Evolutionary conservation across 768 basidiomycete genomes (phyloP).

Genomic region (Tricholomella constricta): DNA sequence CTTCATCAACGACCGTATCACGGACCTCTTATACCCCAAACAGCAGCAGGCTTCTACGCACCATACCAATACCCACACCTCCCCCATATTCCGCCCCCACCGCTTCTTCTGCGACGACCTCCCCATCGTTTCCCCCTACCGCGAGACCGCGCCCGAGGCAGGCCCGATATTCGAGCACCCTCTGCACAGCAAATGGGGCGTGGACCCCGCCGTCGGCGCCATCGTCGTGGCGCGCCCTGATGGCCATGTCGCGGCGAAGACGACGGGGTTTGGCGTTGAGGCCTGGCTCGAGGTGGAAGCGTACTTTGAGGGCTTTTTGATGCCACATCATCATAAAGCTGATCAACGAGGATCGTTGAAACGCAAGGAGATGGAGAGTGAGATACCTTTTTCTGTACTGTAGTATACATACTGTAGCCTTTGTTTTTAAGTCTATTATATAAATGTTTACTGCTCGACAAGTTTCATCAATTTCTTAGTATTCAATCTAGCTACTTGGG

Average conservation of each 20-base stretch:
- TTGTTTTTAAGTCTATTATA: background rate
- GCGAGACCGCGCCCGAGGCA: conserved; percentile 16
- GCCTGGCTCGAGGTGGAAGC: conserved; percentile 14
- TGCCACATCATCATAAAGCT: conserved; percentile 1
- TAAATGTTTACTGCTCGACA: background rate
- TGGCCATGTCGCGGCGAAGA: conserved; percentile 15
- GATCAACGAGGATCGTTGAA: conserved; percentile 1
- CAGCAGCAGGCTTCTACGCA: background rate
- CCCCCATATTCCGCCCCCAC: conserved; percentile 17
- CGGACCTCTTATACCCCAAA: conserved; percentile 10
- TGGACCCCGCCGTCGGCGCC: conserved; percentile 11
- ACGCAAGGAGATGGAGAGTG: background rate
- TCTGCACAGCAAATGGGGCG: conserved; percentile 19
- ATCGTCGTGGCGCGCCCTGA: conserved; percentile 17
- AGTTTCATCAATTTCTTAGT: too few relatives aligned
- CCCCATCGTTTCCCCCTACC: conserved; percentile 16
- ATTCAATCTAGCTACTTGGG: too few relatives aligned
- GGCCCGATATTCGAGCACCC: conserved; percentile 17
- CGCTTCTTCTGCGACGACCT: conserved; percentile 18
- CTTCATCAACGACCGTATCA: conserved; percentile 13
- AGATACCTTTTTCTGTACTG: conserved; percentile 1
- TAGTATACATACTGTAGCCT: background rate
- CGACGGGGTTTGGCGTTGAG: conserved; percentile 10
- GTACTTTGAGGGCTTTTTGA: conserved; percentile 14
- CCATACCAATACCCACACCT: too few relatives aligned